These are phyloP conservation scores for Globisporangium middletonii DNA, from an alignment of 352 stramenopile species.

Conservation along the genomic window DNA sequence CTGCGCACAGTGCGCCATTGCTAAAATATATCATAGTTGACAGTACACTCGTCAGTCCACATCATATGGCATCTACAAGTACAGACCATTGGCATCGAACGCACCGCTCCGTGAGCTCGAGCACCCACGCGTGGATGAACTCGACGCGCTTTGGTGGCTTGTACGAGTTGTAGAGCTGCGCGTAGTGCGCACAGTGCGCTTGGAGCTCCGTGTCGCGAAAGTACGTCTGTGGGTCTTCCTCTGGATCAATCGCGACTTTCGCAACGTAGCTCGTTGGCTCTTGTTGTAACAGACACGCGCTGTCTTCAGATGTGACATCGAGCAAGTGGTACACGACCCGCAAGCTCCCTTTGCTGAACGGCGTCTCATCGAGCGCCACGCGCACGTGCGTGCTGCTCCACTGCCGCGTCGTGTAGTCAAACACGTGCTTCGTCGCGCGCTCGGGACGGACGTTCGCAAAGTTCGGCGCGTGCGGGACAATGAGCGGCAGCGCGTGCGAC, in stretches of 20 bases:
- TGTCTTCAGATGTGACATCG: slow-evolving; percentile 30
- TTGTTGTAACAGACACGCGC: background rate
- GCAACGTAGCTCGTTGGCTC: slow-evolving; percentile 60
- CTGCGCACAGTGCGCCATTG: slow-evolving; percentile 62
- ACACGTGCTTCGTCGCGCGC: slow-evolving; percentile 69
- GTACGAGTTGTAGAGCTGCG: slow-evolving; percentile 84
- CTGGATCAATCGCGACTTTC: slow-evolving; percentile 83
- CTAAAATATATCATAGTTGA: slow-evolving; percentile 5
- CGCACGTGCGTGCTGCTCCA: slow-evolving; percentile 68
- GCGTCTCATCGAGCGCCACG: slow-evolving; percentile 71
- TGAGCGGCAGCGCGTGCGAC: slow-evolving; percentile 50
- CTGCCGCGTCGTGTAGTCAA: slow-evolving; percentile 67
- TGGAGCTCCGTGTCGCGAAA: slow-evolving; percentile 87
- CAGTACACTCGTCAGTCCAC: background rate
- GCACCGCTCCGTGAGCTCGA: slow-evolving; percentile 63
- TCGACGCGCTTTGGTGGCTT: slow-evolving; percentile 75
- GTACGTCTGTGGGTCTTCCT: slow-evolving; percentile 86
- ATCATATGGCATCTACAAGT: background rate
- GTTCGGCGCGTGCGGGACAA: slow-evolving; percentile 70
- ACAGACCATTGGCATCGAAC: background rate
- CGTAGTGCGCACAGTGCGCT: slow-evolving; percentile 80
- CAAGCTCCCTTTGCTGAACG: slow-evolving; percentile 77
- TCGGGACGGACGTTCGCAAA: slow-evolving; percentile 56
- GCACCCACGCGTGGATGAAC: slow-evolving; percentile 80
- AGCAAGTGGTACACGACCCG: slow-evolving; percentile 80